Conservation (phyloP, 306 rosid species). For the Pyrus communis region DNA sequence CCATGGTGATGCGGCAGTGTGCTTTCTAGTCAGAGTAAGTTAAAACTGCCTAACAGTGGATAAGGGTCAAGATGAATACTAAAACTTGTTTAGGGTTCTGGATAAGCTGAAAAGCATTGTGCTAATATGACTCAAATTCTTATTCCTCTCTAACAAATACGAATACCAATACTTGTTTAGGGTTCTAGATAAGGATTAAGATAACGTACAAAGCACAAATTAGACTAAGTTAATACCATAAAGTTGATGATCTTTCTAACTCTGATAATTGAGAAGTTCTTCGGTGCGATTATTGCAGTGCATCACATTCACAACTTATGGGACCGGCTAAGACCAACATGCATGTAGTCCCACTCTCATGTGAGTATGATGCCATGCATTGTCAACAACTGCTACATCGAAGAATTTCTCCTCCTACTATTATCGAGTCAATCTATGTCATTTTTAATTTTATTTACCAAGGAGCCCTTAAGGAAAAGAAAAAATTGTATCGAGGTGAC, state of each 20-base stretch:
- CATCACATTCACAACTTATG: not conserved
- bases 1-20: not conserved
- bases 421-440: not conserved
- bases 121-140: not conserved
- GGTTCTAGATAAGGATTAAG: too few species aligned
- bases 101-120: not conserved
- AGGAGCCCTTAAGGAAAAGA: not conserved
- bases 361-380: too few species aligned
- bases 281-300: not conserved
- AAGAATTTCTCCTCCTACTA: not conserved
- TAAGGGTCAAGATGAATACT: too few species aligned
- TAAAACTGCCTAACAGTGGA: not conserved
- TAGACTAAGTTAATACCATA: not conserved
- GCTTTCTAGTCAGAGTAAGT: not conserved
- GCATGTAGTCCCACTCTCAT: not conserved
- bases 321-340: not conserved
- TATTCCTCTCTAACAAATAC: not conserved
- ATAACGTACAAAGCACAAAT: not conserved
- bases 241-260: not conserved
- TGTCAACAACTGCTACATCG: not conserved
- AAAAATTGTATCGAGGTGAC: conserved; percentile 36
- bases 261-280: not conserved
- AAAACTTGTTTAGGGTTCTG: too few species aligned
- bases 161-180: too few species aligned
- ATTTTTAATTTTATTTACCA: not conserved